Evolutionary conservation across 2,329 filamentous ascomycete genomes (phyloP), one percentile per base, ranked within the genome.

Genomic region (Fusarium stilboides): DNA sequence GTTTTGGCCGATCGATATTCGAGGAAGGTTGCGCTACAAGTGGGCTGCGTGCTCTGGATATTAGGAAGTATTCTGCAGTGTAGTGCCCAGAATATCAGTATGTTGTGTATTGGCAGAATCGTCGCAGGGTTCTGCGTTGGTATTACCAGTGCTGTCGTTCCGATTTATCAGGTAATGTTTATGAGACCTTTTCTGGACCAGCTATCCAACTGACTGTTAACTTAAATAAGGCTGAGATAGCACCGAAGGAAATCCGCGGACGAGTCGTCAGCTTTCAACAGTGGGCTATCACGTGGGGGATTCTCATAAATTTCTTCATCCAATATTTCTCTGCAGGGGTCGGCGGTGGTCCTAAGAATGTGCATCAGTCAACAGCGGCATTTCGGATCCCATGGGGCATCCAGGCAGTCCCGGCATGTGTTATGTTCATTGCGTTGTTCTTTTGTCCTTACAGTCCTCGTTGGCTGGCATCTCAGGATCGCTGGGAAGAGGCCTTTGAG

Each of bases 81-180:
- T 49, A 87, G 89, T 3, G 77, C 91, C 3, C 86, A 91, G 72
- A 89, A 89, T 74, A 87, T 94, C 42, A 85, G 82, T 28, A 93
- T 94, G 90, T 85, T 94, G 19, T 88, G 92, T 62, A 86, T 86
- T 4, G 92, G 92, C 5, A 89, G 92, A 66, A 81, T 91, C 66
- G 87, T 94, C 77, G 90, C 91, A 67, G 92, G 92, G 42, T 74
- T 94, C 69, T 89, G 89, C 58, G 90, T 94, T 57, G 92, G 92
- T 63, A 93, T 94, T 71, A 89, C 88, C 68, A 92, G 90, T 28
- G 89, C 91, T 9, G 83, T 92, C 71, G 91, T 92, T 3, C 90
- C 89, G 0, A 87, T 92, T 20, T 93, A 92, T 76, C 87, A 91
- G 67, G 74, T 76, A 44, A 5, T 22, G 15, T 43, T n/a, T 17